Evolutionary conservation across 192 early-diverging fungal species (phyloP).

Genomic region (Backusella westeae): DNA sequence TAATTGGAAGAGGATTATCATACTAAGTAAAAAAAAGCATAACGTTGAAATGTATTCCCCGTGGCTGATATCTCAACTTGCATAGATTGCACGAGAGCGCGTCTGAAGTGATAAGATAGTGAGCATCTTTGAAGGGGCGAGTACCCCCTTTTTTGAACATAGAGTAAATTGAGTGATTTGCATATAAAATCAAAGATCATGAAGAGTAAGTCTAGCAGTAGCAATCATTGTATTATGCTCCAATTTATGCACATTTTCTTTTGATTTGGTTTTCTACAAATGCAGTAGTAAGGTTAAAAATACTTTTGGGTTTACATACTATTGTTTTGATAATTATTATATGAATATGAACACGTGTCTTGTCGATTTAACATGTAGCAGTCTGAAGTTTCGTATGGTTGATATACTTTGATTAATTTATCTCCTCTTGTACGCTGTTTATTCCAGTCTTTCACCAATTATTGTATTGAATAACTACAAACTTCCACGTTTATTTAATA

Average conservation of each 20-base stretch:
- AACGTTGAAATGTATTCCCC: neutral
- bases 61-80: neutral
- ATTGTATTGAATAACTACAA: neutral
- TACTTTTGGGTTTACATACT: neutral
- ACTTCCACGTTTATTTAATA: neutral
- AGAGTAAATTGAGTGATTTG: neutral
- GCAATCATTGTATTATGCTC: neutral
- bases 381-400: neutral
- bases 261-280: neutral
- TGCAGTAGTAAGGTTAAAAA: constrained; percentile 1
- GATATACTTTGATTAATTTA: neutral
- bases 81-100: neutral
- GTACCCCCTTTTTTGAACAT: neutral
- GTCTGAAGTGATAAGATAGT: neutral
- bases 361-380: neutral
- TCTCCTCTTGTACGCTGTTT: neutral
- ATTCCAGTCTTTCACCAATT: neutral
- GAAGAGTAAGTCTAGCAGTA: neutral
- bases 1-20: neutral
- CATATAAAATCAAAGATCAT: neutral
- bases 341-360: neutral
- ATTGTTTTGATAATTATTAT: neutral
- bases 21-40: neutral
- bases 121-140: neutral
- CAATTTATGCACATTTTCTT: neutral